Evolutionary conservation across 2,329 filamentous ascomycete genomes (phyloP), one percentile per base, ranked within the genome.

Genomic region (Talaromyces sp.): DNA sequence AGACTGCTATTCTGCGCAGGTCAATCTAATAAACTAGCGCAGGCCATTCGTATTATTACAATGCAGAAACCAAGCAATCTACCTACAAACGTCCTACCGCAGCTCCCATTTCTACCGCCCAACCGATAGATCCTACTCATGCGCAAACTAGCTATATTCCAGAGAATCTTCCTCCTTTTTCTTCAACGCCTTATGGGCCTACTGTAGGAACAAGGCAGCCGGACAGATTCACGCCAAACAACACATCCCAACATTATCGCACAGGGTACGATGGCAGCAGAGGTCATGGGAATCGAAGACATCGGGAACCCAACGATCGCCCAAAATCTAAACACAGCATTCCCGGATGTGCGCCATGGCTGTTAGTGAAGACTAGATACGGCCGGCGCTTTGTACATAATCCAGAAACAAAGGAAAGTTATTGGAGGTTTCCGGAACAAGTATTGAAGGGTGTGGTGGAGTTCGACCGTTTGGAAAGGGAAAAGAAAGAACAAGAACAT

Each of bases 391-490:
- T 99, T 69, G 91, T 92, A 2, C 89, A 96, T 77, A 96, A 99
- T 65, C 84, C 86, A 0, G 82, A 83, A 56, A 96, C 93, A 63
- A 89, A 93, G 37, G 82, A 91, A 64, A 97, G 92, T 73, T 91
- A 91, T 73, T 99, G 95, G 94, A 91, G 91, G 67, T 94, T 97
- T 66, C 94, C 94, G 0, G 84, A 90, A 57, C 87, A 94, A 70
- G 80, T 99, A 36, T 87, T 92, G 81, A 86, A 88, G 60, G 91
- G 85, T 0, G 83, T 87, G 1, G 70, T 83, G 3, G 83, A 85
- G 13, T 89, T 94, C 56, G 85, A 88, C 67, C 75, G 76, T 22
- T 77, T 90, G 57, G 91, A 96, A 72, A 84, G 88, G 70, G 85
- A 87, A 63, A 83, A 84, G 60, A 87, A 74, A 77, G 84, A 75